Evolutionary conservation across 768 basidiomycete species (phyloP), one percentile per base, ranked within the genome.

Genomic region (Clathrus columnatus): DNA sequence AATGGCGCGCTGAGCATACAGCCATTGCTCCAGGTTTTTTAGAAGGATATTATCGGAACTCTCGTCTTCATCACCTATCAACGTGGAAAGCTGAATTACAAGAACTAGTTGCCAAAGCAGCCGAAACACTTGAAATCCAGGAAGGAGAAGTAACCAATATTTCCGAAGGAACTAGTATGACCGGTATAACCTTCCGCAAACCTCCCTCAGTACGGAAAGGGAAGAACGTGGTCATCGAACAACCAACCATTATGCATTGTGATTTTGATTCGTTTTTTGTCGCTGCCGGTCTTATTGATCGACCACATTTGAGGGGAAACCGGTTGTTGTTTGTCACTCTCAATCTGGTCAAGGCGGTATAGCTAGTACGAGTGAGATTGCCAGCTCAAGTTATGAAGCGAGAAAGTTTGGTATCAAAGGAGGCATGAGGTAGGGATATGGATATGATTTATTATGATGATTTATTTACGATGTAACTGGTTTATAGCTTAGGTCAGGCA

Each of bases 221-320:
- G 42, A 73, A 73, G 29, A 75, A 73, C 2, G 71, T 70, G 57
- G 69, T 73, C 24, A 71, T 74, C 18, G 61, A 74, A 29, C 78
- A 82, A 43, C 76, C 77, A 16, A 80, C 88, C 8, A 86, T 91
- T 62, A 89, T 93, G 87, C 91, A 93, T 62, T 90, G 87, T 61
- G 91, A 93, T 67, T 97, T 98, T 60, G 96, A 99, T 64, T 91
- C 85, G 60, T 98, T 97, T 75, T 99, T 99, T 65, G 94, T 97
- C 10, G 84, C 89, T 1, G 95, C 85, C n/a, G 91, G 92, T 0
- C 70, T 94, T 50, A 74, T 89, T 1, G 81, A 76, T 56, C 75
- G 92, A 1, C 90, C 91, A 0, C 79, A 95, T 57, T 69, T 96
- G 45, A 81, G 80, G 51, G 92, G 93, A 1, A 91, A 65, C 91